phyloP scores from a whole-genome alignment of 2,329 filamentous ascomycete species.

The Penicillium corylophilum region DNA sequence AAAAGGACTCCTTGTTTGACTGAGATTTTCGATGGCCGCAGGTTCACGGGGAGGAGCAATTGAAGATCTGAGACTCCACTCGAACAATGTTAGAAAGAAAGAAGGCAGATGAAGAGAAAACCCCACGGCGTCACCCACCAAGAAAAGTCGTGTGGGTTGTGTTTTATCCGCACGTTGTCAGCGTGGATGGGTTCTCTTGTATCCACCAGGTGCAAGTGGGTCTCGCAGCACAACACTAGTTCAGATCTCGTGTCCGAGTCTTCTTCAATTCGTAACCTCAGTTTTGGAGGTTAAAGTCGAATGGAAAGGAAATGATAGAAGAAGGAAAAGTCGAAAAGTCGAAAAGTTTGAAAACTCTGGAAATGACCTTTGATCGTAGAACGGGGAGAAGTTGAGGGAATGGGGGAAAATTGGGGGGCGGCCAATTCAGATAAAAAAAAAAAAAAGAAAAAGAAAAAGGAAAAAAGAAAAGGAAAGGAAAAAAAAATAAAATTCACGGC shows the following conservation, averaged over 20 bases:
- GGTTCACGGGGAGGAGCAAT: conserved; percentile 23
- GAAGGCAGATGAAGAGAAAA: conserved; percentile 30
- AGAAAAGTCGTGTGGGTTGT: conserved; percentile 33
- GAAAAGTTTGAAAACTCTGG: conserved; percentile 15
- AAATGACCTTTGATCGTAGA: conserved; percentile 18
- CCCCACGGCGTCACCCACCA: conserved; percentile 43
- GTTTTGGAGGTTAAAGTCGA: not conserved
- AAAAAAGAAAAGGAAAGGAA: conserved; percentile 19
- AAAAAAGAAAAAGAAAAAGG: conserved; percentile 17
- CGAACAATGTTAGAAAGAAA: conserved; percentile 23
- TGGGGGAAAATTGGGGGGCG: conserved; percentile 19
- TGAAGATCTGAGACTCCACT: conserved; percentile 31
- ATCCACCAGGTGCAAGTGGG: conserved; percentile 43
- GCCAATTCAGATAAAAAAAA: conserved; percentile 14
- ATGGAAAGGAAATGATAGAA: conserved; percentile 7
- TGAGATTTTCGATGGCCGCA: conserved; percentile 18
- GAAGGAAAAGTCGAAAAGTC: conserved; percentile 11
- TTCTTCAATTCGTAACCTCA: not conserved
- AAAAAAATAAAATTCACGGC: conserved; percentile 13
- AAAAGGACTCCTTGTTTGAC: conserved; percentile 16
- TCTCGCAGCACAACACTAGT: conserved; percentile 38
- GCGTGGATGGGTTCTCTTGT: conserved; percentile 37
- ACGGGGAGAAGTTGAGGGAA: conserved; percentile 11
- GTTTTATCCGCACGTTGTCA: conserved; percentile 44
- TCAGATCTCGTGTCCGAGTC: conserved; percentile 29